Conservation (phyloP, 192 early-diverging fungal genomes). For the Coemansia sp. region DNA sequence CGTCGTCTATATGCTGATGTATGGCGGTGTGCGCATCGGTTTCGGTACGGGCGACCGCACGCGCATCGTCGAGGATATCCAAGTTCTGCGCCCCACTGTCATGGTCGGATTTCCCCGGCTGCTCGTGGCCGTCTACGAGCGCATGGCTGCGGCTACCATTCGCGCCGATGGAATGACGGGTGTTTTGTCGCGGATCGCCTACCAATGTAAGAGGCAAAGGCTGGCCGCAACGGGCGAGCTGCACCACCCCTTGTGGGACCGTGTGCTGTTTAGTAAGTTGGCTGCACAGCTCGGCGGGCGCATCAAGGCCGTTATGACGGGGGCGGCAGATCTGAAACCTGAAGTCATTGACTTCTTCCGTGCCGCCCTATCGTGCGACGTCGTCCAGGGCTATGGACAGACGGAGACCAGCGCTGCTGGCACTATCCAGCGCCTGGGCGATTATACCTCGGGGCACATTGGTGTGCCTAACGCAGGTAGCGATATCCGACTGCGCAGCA, state of each 20-base stretch:
- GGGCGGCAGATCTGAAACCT: slow-evolving; percentile 63
- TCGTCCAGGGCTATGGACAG: slow-evolving; percentile 84
- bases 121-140: slow-evolving; percentile 78
- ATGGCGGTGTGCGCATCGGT: slow-evolving; percentile 63
- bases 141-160: slow-evolving; percentile 54
- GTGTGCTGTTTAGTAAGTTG: slow-evolving; percentile 77
- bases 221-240: slow-evolving; percentile 54
- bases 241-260: slow-evolving; percentile 80
- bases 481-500: slow-evolving; percentile 81
- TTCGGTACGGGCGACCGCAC: slow-evolving; percentile 72
- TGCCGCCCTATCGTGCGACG: slow-evolving; percentile 52
- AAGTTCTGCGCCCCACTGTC: slow-evolving; percentile 69
- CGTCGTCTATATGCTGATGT: slow-evolving; percentile 48
- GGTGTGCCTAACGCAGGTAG: slow-evolving; percentile 62
- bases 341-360: slow-evolving; percentile 81
- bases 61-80: slow-evolving; percentile 73
- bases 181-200: slow-evolving; percentile 46
- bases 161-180: slow-evolving; percentile 49
- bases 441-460: slow-evolving; percentile 63
- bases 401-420: slow-evolving; percentile 65
- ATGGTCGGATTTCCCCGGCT: slow-evolving; percentile 72
- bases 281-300: slow-evolving; percentile 70
- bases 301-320: slow-evolving; percentile 70
- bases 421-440: slow-evolving; percentile 44
- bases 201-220: slow-evolving; percentile 57